These are phyloP conservation scores for Penicillium sp. DNA, from an alignment of 2,329 filamentous ascomycete genomes.

Conservation along the genomic window DNA sequence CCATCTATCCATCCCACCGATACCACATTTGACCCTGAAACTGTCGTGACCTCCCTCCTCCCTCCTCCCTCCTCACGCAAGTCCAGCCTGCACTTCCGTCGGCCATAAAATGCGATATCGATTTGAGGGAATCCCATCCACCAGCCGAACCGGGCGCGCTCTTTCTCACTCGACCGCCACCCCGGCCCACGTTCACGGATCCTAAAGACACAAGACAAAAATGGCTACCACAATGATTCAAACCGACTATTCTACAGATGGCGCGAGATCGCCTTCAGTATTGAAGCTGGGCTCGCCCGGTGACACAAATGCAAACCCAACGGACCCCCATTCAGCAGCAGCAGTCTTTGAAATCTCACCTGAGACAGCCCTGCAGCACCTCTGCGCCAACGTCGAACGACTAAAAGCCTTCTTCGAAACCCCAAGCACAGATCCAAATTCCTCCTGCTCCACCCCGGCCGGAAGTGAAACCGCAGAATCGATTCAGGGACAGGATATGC, in stretches of 20 bases:
- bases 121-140: conserved; percentile 29
- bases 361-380: conserved; percentile 74
- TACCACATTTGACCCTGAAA: not conserved
- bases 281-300: conserved; percentile 19
- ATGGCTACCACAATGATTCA: conserved; percentile 27
- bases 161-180: conserved; percentile 15
- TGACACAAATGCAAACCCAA: conserved; percentile 1
- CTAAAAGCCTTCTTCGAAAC: conserved; percentile 64
- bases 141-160: conserved; percentile 33
- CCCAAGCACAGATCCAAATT: conserved; percentile 29
- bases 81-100: conserved; percentile 12
- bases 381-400: conserved; percentile 71
- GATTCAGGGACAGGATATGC: conserved; percentile 30
- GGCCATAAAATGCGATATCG: conserved; percentile 40
- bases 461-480: conserved; percentile 31
- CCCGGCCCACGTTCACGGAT: conserved; percentile 17
- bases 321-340: conserved; percentile 3
- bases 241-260: conserved; percentile 15
- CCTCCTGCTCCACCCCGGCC: conserved; percentile 52
- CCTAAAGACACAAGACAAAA: conserved; percentile 24
- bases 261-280: conserved; percentile 13
- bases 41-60: not conserved
- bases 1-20: not conserved
- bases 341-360: conserved; percentile 70
- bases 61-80: conserved; percentile 6